Conservation (phyloP, 495 filamentous ascomycete species). For the Poronia punctata region DNA sequence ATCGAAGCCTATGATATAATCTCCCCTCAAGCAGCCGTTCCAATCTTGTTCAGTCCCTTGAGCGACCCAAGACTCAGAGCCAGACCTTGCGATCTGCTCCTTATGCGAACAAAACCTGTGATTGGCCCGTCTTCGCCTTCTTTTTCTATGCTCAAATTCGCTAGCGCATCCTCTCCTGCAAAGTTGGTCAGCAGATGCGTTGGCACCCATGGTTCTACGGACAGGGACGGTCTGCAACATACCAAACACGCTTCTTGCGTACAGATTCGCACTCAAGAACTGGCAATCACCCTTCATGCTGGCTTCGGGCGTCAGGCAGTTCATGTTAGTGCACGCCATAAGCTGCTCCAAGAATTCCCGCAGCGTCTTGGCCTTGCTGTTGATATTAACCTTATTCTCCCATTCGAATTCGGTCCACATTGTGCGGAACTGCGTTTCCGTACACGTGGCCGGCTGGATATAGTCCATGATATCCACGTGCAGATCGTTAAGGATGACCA, state of each 20-base stretch:
- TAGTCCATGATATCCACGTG: constrained; percentile 99
- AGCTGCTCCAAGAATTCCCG: constrained; percentile 90
- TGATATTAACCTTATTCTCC: constrained; percentile 99
- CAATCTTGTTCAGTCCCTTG: constrained; percentile 88
- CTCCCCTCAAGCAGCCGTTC: constrained; percentile 36
- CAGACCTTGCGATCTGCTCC: constrained; percentile 93
- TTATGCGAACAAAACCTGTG: constrained; percentile 97
- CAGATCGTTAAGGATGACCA: constrained; percentile 97
- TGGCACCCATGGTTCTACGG: not conserved
- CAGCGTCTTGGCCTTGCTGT: constrained; percentile 87
- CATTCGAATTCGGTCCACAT: constrained; percentile 99
- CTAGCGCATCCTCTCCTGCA: constrained; percentile 94
- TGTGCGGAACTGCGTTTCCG: constrained; percentile 95
- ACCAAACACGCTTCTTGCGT: constrained; percentile 98
- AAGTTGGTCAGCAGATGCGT: constrained; percentile 16
- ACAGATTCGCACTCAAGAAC: constrained; percentile 95
- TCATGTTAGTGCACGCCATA: constrained; percentile 99
- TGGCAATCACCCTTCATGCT: constrained; percentile 96
- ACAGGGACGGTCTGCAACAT: constrained; percentile 39
- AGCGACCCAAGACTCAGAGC: constrained; percentile 89
- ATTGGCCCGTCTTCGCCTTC: constrained; percentile 92
- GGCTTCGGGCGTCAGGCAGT: constrained; percentile 91
- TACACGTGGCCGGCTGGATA: constrained; percentile 94
- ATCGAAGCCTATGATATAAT: constrained; percentile 6
- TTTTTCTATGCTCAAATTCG: constrained; percentile 96